Percentiles rank a stretch among this genome's conserved stretches.
These are phyloP conservation scores for Favolaschia claudopus DNA, from an alignment of 768 basidiomycete species.

Conservation along the genomic window DNA sequence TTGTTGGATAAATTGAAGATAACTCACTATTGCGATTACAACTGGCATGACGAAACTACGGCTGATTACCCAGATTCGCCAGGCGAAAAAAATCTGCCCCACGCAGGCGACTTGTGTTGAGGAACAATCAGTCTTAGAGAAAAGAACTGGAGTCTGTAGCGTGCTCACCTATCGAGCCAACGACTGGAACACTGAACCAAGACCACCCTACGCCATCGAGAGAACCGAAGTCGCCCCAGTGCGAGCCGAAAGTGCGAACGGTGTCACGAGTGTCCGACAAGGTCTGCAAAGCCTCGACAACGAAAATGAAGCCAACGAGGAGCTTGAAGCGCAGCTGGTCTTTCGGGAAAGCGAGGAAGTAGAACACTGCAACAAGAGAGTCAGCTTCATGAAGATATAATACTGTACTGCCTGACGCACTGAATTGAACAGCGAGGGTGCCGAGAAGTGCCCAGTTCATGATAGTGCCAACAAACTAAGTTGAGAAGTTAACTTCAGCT, in stretches of 20 bases:
- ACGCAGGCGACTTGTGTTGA: conserved; percentile 23
- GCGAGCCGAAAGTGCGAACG: conserved; percentile 23
- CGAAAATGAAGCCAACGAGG: conserved; percentile 23
- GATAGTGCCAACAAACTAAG: conserved; percentile 20
- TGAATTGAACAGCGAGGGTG: conserved; percentile 12
- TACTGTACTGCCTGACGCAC: neutral
- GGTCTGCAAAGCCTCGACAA: conserved; percentile 29
- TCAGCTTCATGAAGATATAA: neutral
- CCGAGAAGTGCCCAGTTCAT: conserved; percentile 21
- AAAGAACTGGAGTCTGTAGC: neutral
- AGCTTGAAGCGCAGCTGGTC: conserved; percentile 19
- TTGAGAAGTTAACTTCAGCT: too few relatives aligned
- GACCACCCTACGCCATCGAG: conserved; percentile 24
- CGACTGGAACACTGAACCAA: conserved; percentile 28
- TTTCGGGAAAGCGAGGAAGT: conserved; percentile 46
- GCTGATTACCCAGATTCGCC: conserved; percentile 31
- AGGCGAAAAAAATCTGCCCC: conserved; percentile 34
- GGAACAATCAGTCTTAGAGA: neutral
- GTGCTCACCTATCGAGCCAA: conserved; percentile 15
- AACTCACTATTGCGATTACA: conserved; percentile 14
- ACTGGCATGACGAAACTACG: conserved; percentile 11
- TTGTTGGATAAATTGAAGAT: neutral
- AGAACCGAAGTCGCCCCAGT: conserved; percentile 17
- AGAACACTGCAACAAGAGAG: neutral
- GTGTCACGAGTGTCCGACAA: conserved; percentile 23